Base-by-base conservation (phyloP, 257 asterid genomes). In the Gentiana macrophylla region DNA sequence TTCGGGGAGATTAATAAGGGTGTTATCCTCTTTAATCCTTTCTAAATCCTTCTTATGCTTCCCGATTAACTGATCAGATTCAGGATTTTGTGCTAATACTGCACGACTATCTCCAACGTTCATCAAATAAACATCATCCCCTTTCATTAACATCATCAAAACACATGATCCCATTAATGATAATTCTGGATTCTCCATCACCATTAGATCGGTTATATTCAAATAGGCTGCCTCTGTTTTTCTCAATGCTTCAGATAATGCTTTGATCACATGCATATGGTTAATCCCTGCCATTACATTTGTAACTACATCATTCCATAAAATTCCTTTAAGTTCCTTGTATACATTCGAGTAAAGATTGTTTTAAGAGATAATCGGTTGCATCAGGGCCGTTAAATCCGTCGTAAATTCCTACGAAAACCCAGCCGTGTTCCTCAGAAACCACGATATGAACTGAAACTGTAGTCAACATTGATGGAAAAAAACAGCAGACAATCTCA, bases 331-430 rank as follows among this genome's bases (percentile, higher is more conserved):
- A 6, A 91, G 84, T 68, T 91, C 98, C 47, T 79, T 91, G 55
- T 72, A 71, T 0, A 91, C 94, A 63, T 81, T 83, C 3, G 84
- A 66, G 50, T 91, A 91, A 6, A 91, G 86, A 74, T 87, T 82
- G 34, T 52, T 85, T 35, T 15, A 80, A 53, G 58, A 91, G 63
- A 50, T 80, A 91, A 74, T 91, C 98, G 1, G 96, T 86, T 15
- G 98, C 98, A 74, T 90, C 98, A 9, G 98, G 98, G 46, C 98
- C 98, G 6, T 72, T 82, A 43, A 90, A 90, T 64, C 98, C 98
- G 55, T 86, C 96, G 45, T 84, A 86, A 54, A 90, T 90, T 24
- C 98, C 98, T 2, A 91, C 96, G 57, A 87, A 92, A 60, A 88
- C 89, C 95, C 94, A 83, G 0, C 86, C 93, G 56, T 83, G 90